phyloP scores from a whole-genome alignment of 805 yeast species.

The Candida coquimbonensis region DNA sequence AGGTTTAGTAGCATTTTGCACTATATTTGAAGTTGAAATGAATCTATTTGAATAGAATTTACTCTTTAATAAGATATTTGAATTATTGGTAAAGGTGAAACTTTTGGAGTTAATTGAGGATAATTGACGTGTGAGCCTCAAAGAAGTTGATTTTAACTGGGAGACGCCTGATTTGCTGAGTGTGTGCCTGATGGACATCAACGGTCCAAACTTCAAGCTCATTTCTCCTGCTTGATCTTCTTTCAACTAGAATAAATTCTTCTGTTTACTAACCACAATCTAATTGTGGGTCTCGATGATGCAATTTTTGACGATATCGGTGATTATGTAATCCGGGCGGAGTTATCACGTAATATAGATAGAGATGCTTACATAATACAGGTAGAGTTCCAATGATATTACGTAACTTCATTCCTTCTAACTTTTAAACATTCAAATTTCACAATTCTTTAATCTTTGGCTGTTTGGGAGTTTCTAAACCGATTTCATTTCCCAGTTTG shows the following conservation, averaged over 20 bases:
- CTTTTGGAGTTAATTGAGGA: not conserved
- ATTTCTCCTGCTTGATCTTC: not conserved
- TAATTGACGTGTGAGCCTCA: not conserved
- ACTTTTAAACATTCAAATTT: not conserved
- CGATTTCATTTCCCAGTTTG: constrained; percentile 7
- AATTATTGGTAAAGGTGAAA: not conserved
- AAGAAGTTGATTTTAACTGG: not conserved
- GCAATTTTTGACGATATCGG: too few relatives aligned
- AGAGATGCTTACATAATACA: not conserved
- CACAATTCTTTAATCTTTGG: not conserved
- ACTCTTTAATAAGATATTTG: not conserved
- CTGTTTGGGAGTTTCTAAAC: not conserved
- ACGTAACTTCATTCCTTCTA: too few relatives aligned
- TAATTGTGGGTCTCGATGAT: too few relatives aligned
- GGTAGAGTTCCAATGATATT: too few relatives aligned
- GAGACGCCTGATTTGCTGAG: not conserved
- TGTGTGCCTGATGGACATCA: not conserved
- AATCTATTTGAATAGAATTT: constrained; percentile 4
- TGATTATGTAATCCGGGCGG: too few relatives aligned
- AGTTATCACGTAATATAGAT: not conserved
- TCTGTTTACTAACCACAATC: too few relatives aligned
- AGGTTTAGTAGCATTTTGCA: not conserved
- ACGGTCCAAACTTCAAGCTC: not conserved
- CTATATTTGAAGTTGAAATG: constrained; percentile 1
- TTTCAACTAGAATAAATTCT: too few relatives aligned